Percentiles rank a stretch among this genome's conserved stretches.
phyloP scores from a whole-genome alignment of 2,329 filamentous ascomycete genomes.

The Ophiostoma ulmi region DNA sequence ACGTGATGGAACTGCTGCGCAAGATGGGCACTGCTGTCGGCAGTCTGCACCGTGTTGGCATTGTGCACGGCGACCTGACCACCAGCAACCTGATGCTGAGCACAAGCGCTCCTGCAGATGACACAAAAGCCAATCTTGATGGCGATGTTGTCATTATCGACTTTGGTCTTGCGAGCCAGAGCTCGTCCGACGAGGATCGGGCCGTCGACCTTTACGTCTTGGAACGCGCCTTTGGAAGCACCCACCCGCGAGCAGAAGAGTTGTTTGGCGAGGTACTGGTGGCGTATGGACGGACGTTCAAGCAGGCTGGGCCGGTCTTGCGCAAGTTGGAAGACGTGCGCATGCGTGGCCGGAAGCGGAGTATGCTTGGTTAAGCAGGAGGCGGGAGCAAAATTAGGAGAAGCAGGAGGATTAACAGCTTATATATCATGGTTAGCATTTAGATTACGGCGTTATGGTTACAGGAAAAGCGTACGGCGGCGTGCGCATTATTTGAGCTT shows the following conservation, averaged over 20 bases:
- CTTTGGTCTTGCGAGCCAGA: conserved; percentile 83
- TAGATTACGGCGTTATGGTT: neutral
- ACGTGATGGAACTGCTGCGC: conserved; percentile 59
- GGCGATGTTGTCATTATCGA: conserved; percentile 89
- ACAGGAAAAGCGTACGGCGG: neutral
- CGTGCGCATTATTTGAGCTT: neutral
- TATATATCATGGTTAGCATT: neutral
- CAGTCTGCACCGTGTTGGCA: conserved; percentile 71
- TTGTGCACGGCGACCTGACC: conserved; percentile 92
- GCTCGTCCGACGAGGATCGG: conserved; percentile 79
- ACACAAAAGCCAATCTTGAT: conserved; percentile 38
- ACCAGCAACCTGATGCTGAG: conserved; percentile 93
- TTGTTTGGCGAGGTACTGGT: conserved; percentile 69
- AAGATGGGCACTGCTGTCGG: conserved; percentile 68
- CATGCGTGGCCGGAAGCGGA: conserved; percentile 90
- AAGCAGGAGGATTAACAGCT: neutral
- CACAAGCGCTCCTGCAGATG: conserved; percentile 31
- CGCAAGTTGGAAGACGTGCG: conserved; percentile 86
- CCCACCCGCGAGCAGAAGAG: conserved; percentile 78
- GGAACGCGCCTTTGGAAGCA: conserved; percentile 89
- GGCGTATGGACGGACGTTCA: conserved; percentile 69
- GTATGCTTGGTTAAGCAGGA: conserved; percentile 74
- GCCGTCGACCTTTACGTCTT: conserved; percentile 95
- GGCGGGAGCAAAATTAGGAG: neutral
- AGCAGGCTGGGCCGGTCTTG: conserved; percentile 68